Base-by-base conservation (phyloP, 805 yeast genomes). In the Pichia nanzhaoensis region DNA sequence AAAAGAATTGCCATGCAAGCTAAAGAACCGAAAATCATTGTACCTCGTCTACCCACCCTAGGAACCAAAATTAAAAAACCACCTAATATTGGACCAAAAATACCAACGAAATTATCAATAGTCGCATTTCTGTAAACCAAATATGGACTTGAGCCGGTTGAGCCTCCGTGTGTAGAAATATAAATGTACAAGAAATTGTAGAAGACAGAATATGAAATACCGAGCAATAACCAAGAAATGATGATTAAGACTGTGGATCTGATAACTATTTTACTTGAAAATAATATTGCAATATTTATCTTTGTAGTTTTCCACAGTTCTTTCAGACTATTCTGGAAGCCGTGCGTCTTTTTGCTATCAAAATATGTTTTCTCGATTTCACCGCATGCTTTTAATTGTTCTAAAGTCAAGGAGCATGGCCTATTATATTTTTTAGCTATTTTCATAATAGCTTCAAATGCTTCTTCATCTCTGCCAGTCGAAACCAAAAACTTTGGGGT, bases 1-100 rank as follows among this genome's bases (percentile, higher is more conserved):
- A 79, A 78, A 46, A 80, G 57, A 37, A 80, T 69, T 3, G 77
- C 74, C 64, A 80, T 81, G 0, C 81, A 67, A 32, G 75, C 56
- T 3, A 79, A 21, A 6, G 79, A 71, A 19, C 84, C 78, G 31
- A 68, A 59, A 1, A 64, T 61, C 69, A 80, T 67, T 1, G 81
- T 70, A 8, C 83, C 84, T 53, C 77, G 70, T 58, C 84, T 67
- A 5, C 83, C 82, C 28, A 77, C 63, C 21, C 41, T 48, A 7
- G 66, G 66, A 21, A 61, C 53, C 28, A 40, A 19, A 28, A 61
- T 51, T 32, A 70, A 44, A 31, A 51, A 60, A 42, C 75, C 78
- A 4, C 77, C 82, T 38, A 77, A 59, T 7, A 75, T 49, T 8
- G 82, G 82, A 10, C 82, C 82, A 35, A 67, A 69, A 12, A 72